Percentiles rank a stretch among this genome's conserved stretches.
Evolutionary conservation across 139 green algal species (phyloP).

Genomic region (Chlorella sp.): DNA sequence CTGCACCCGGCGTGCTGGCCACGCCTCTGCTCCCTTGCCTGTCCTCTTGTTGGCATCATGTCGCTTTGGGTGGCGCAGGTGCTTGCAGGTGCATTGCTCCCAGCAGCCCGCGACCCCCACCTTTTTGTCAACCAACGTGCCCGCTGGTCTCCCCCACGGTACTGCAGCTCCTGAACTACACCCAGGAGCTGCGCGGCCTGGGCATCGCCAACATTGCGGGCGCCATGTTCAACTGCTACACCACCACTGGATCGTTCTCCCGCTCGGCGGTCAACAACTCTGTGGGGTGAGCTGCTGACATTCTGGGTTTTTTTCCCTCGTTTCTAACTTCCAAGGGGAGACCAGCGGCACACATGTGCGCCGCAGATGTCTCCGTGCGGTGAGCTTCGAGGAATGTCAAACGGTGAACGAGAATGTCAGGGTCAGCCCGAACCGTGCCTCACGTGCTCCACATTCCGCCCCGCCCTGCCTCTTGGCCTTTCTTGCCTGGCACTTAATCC

Average conservation of each 20-base stretch:
- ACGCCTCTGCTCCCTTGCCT: too few species aligned
- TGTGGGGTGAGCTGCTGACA: slow-evolving; percentile 2
- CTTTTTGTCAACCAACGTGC: neutral
- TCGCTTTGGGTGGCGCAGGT: too few species aligned
- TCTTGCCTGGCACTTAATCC: neutral
- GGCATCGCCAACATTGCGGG: slow-evolving; percentile 90
- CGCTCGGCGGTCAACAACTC: slow-evolving; percentile 84
- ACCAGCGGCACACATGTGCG: too few species aligned
- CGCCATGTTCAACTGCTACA: slow-evolving; percentile 87
- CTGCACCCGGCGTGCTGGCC: neutral
- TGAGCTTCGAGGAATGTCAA: too few species aligned
- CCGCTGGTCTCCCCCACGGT: neutral
- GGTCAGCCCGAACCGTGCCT: too few species aligned
- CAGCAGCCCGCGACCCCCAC: neutral
- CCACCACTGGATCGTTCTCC: slow-evolving; percentile 88
- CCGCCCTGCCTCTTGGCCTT: neutral
- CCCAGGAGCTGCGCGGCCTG: slow-evolving; percentile 89
- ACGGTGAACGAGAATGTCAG: too few species aligned
- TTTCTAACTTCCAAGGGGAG: too few species aligned
- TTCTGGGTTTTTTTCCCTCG: too few species aligned
- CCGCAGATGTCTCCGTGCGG: too few species aligned
- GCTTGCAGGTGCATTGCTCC: too few species aligned
- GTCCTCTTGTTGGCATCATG: too few species aligned
- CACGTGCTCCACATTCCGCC: too few species aligned
- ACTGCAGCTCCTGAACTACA: slow-evolving; percentile 69